Evolutionary conservation across 176 grass and related monocot species (phyloP).

Genomic region (Typha latifolia): DNA sequence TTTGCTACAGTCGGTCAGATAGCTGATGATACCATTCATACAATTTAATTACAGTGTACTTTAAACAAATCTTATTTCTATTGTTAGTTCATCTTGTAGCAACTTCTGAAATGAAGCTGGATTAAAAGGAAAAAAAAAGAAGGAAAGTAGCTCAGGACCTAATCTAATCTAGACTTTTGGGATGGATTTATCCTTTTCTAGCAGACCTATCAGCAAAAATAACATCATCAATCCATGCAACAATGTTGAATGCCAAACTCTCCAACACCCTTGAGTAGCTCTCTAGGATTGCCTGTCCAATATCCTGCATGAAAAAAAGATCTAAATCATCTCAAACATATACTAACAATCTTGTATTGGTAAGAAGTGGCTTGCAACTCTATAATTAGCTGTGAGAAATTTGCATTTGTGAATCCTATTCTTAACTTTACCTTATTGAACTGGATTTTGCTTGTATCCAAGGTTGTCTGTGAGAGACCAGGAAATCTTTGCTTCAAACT

Average conservation of each 20-base stretch:
- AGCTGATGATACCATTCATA: constrained; percentile 6
- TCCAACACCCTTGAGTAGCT: constrained; percentile 93
- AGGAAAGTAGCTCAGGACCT: constrained; percentile 16
- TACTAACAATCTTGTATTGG: not conserved
- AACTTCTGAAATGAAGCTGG: constrained; percentile 17
- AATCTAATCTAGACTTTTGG: constrained; percentile 5
- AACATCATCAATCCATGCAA: constrained; percentile 81
- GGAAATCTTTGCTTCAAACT: constrained; percentile 82
- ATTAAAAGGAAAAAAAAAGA: not conserved
- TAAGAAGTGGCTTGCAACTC: not conserved
- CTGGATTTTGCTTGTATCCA: constrained; percentile 97
- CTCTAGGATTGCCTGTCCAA: constrained; percentile 87
- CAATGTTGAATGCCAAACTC: constrained; percentile 73
- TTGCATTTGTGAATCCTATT: not conserved
- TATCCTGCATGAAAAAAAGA: constrained; percentile 32
- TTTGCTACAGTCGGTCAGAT: not conserved
- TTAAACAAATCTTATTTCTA: constrained; percentile 32
- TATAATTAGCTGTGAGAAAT: not conserved
- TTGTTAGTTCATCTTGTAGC: constrained; percentile 6
- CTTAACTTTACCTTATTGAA: constrained; percentile 64
- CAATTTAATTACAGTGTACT: constrained; percentile 9
- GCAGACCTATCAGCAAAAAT: constrained; percentile 53
- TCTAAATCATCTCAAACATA: not conserved
- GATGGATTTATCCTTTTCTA: constrained; percentile 25
- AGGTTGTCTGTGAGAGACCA: constrained; percentile 77